Evolutionary conservation across 257 asterid species (phyloP).

Genomic region (Solanum corneliomulleri): DNA sequence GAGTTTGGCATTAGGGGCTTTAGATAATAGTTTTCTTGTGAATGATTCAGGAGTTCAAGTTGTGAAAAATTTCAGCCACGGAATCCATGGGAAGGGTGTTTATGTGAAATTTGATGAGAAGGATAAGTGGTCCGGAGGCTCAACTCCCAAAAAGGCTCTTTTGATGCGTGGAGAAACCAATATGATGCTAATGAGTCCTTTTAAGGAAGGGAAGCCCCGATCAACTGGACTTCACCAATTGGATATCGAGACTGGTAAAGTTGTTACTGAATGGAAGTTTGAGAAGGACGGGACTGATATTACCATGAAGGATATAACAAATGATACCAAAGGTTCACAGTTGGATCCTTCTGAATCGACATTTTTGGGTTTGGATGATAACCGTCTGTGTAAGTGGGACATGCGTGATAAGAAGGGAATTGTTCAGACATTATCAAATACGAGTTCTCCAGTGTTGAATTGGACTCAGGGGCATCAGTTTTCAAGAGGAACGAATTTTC

Average conservation of each 20-base stretch:
- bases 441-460: slow-evolving; percentile 62
- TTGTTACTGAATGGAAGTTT: slow-evolving; percentile 92
- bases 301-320: slow-evolving; percentile 73
- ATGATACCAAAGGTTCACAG: slow-evolving; percentile 89
- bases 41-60: slow-evolving; percentile 90
- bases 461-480: slow-evolving; percentile 98
- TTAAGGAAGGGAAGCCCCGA: slow-evolving; percentile 61
- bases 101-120: slow-evolving; percentile 62
- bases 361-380: slow-evolving; percentile 92
- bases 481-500: slow-evolving; percentile 87
- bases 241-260: slow-evolving; percentile 94
- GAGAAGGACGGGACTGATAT: slow-evolving; percentile 85
- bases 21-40: slow-evolving; percentile 90
- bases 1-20: slow-evolving; percentile 91
- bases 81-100: slow-evolving; percentile 95
- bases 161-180: slow-evolving; percentile 96
- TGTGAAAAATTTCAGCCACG: slow-evolving; percentile 93
- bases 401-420: slow-evolving; percentile 87
- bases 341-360: slow-evolving; percentile 92
- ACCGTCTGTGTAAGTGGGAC: slow-evolving; percentile 90
- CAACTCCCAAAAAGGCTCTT: slow-evolving; percentile 72
- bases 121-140: slow-evolving; percentile 18
- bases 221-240: slow-evolving; percentile 75
- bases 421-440: slow-evolving; percentile 64
- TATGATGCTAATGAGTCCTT: slow-evolving; percentile 93